Evolutionary conservation across 1,284 basidiomycete genomes (phyloP).

Genomic region (Rhizoctonia solani): DNA sequence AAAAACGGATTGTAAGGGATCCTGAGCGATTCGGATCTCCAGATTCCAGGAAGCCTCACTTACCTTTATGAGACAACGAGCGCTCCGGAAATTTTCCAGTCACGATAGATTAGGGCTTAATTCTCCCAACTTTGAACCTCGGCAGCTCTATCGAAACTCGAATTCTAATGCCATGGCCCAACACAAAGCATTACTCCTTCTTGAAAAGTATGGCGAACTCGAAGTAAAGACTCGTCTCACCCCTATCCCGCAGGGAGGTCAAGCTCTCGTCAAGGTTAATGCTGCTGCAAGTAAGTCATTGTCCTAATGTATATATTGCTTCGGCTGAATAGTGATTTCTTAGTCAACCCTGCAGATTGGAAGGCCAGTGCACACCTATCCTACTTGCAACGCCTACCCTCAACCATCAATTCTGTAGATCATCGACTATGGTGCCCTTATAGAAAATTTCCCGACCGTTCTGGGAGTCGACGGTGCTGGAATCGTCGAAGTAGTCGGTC

Average conservation of each 20-base stretch:
- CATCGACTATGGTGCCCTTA: not conserved
- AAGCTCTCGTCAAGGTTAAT: constrained; percentile 53
- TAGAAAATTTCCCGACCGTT: constrained; percentile 9
- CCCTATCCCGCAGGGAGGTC: constrained; percentile 48
- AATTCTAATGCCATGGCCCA: not conserved
- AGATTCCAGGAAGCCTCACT: no score
- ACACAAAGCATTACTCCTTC: constrained; percentile 42
- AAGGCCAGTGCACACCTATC: not conserved
- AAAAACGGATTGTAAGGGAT: no score
- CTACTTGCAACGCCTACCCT: not conserved
- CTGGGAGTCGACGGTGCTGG: constrained; percentile 33
- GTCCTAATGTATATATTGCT: not conserved
- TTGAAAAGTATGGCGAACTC: constrained; percentile 40
- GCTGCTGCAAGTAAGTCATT: constrained; percentile 40
- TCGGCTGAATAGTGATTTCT: not conserved
- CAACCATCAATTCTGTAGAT: not conserved
- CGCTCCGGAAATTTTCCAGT: no score
- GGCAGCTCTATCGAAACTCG: no score
- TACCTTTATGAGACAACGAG: no score
- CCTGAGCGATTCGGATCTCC: no score
- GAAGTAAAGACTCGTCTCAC: no score
- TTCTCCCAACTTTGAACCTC: not conserved
- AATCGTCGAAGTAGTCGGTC: constrained; percentile 5
- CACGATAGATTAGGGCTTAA: no score
- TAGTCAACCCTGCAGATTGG: constrained; percentile 23